phyloP scores from a whole-genome alignment of 805 yeast genomes.

The Yamadazyma philogaea region DNA sequence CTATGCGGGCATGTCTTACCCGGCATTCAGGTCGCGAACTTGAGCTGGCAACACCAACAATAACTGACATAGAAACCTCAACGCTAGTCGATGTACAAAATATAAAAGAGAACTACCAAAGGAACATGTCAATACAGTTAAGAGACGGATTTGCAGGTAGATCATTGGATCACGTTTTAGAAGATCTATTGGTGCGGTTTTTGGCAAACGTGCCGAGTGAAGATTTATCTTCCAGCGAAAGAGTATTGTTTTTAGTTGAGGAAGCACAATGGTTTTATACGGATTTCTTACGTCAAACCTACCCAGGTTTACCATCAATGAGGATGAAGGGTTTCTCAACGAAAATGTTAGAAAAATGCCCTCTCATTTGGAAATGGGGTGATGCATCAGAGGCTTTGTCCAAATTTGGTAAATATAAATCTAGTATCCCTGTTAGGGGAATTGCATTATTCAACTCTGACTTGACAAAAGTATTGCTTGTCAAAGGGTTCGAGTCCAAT shows the following conservation, averaged over 20 bases:
- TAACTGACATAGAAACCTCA: not conserved
- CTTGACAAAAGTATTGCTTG: slow-evolving; percentile 69
- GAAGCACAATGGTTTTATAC: slow-evolving; percentile 98
- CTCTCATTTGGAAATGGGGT: slow-evolving; percentile 80
- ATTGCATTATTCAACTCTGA: slow-evolving; percentile 78
- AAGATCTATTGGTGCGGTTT: slow-evolving; percentile 85
- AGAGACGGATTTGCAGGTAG: slow-evolving; percentile 56
- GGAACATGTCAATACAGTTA: slow-evolving; percentile 57
- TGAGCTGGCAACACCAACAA: not conserved
- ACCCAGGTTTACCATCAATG: slow-evolving; percentile 72
- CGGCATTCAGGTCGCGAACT: slow-evolving; percentile 6
- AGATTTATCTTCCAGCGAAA: slow-evolving; percentile 73
- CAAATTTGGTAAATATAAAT: slow-evolving; percentile 80
- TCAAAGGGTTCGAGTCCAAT: slow-evolving; percentile 75
- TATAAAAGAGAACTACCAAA: not conserved
- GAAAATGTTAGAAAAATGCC: slow-evolving; percentile 63
- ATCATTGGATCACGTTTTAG: slow-evolving; percentile 69
- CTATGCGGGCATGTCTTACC: slow-evolving; percentile 2
- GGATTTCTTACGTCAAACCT: slow-evolving; percentile 71
- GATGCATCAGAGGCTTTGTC: slow-evolving; percentile 76
- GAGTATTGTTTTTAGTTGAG: slow-evolving; percentile 91
- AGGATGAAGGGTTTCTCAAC: slow-evolving; percentile 76
- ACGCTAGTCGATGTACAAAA: not conserved
- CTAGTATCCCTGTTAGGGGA: slow-evolving; percentile 93
- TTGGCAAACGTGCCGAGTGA: slow-evolving; percentile 89